A percentile compares a stretch with the other conserved stretches of the same genome.
phyloP scores from a whole-genome alignment of 2,329 filamentous ascomycete species.

The Cytospora schulzeri region DNA sequence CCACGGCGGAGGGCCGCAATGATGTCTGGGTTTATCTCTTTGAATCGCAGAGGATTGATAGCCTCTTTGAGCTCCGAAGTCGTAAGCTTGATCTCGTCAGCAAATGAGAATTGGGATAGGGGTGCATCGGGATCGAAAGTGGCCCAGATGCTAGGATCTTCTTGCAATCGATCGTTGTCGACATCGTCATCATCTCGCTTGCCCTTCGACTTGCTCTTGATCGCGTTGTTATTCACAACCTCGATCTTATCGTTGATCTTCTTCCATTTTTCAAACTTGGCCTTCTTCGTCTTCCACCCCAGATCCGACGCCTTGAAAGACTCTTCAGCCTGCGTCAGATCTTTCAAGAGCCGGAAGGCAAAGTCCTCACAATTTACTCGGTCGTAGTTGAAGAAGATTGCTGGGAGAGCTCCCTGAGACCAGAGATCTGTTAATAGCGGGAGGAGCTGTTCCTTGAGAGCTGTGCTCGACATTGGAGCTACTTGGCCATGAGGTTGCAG shows the following conservation, averaged over 20 bases:
- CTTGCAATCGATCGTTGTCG: conserved; percentile 49
- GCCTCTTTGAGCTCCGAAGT: conserved; percentile 60
- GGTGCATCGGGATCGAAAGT: conserved; percentile 68
- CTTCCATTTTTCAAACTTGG: conserved; percentile 60
- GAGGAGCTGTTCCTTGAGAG: conserved; percentile 19
- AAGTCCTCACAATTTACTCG: conserved; percentile 65
- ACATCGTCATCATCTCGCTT: conserved; percentile 45
- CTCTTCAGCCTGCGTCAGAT: conserved; percentile 57
- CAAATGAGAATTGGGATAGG: conserved; percentile 66
- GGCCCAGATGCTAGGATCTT: conserved; percentile 61
- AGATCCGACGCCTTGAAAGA: conserved; percentile 58
- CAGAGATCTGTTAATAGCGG: conserved; percentile 32
- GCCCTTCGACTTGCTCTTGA: conserved; percentile 37
- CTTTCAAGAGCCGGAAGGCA: conserved; percentile 50
- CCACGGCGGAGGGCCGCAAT: conserved; percentile 66
- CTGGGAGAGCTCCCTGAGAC: conserved; percentile 65
- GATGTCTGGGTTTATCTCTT: conserved; percentile 53
- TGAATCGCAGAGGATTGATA: conserved; percentile 52
- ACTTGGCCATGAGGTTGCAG: conserved; percentile 36
- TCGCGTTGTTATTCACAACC: conserved; percentile 16
- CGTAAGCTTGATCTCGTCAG: conserved; percentile 60
- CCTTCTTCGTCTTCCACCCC: conserved; percentile 63
- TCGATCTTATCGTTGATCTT: conserved; percentile 40
- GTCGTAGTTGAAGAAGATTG: conserved; percentile 78
- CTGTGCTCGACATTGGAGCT: conserved; percentile 4